These are phyloP conservation scores for Leptomonas pyrrhocoris DNA, from an alignment of 208 protist genomes.

Conservation along the genomic window DNA sequence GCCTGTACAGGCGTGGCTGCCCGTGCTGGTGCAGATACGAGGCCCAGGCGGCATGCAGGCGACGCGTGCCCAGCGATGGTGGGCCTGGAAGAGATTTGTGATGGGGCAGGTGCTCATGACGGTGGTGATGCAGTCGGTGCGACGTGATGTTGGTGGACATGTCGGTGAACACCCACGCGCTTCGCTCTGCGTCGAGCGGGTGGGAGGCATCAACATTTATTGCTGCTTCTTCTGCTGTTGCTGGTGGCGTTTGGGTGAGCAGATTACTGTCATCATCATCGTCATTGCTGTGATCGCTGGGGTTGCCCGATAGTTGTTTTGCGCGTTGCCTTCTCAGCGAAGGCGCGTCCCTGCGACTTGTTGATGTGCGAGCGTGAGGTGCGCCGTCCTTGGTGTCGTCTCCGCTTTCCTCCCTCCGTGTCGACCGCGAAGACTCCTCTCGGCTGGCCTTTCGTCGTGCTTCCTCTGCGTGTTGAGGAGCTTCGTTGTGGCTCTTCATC, in stretches of 20 bases:
- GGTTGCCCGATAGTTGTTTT: background rate
- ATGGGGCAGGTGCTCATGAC: conserved; percentile 6
- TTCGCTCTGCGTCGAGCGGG: background rate
- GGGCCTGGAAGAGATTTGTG: background rate
- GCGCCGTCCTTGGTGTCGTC: too few species aligned
- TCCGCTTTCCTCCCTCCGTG: too few species aligned
- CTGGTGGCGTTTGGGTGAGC: too few species aligned
- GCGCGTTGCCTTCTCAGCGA: background rate
- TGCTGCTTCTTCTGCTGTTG: background rate
- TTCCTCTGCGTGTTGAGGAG: too few species aligned
- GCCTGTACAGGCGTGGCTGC: background rate
- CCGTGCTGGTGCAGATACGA: conserved; percentile 20
- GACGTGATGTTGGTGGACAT: conserved; percentile 14
- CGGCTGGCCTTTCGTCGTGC: too few species aligned
- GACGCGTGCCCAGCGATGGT: conserved; percentile 4
- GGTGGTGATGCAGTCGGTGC: conserved; percentile 8
- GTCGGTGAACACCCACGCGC: conserved; percentile 6
- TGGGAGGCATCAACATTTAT: too few species aligned
- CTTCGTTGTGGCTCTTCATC: background rate
- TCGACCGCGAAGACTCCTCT: too few species aligned
- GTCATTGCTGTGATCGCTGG: background rate
- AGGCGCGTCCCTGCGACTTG: too few species aligned
- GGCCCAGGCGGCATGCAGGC: conserved; percentile 13
- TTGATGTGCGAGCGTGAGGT: too few species aligned
- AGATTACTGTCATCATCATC: background rate